These are phyloP conservation scores for Dactylellina leptospora DNA, from an alignment of 2,329 filamentous ascomycete genomes.

Conservation along the genomic window DNA sequence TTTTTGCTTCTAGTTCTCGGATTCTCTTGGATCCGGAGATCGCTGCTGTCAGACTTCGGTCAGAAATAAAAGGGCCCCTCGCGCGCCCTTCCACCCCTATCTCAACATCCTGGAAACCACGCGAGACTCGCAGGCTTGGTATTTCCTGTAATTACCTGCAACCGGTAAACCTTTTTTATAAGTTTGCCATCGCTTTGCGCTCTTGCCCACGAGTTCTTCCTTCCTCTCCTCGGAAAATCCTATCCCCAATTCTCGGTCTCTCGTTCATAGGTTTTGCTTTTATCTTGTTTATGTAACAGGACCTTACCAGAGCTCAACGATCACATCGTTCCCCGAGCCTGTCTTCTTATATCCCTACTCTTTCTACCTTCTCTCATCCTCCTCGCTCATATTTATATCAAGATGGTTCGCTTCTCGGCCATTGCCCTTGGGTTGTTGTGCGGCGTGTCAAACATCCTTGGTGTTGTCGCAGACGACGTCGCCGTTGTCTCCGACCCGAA, in stretches of 20 bases:
- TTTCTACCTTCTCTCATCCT: conserved; percentile 1
- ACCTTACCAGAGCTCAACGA: background rate
- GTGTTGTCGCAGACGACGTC: conserved; percentile 23
- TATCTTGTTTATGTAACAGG: conserved; percentile 13
- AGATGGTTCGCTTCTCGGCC: conserved; percentile 44
- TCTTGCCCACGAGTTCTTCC: conserved; percentile 8
- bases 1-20: conserved; percentile 15
- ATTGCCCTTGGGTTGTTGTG: conserved; percentile 31
- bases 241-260: conserved; percentile 16
- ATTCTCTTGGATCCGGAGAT: conserved; percentile 27
- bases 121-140: conserved; percentile 46
- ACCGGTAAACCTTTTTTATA: conserved; percentile 17
- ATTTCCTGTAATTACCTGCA: conserved; percentile 27
- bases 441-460: conserved; percentile 25
- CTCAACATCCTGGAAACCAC: conserved; percentile 50
- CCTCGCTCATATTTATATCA: conserved; percentile 20
- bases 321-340: background rate
- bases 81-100: conserved; percentile 13
- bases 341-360: background rate
- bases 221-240: conserved; percentile 12
- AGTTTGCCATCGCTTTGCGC: conserved; percentile 1
- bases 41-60: conserved; percentile 17
- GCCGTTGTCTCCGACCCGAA: conserved; percentile 5
- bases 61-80: conserved; percentile 36
- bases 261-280: conserved; percentile 27